These are phyloP conservation scores for Diplodia intermedia DNA, from an alignment of 2,329 filamentous ascomycete species.

Conservation along the genomic window DNA sequence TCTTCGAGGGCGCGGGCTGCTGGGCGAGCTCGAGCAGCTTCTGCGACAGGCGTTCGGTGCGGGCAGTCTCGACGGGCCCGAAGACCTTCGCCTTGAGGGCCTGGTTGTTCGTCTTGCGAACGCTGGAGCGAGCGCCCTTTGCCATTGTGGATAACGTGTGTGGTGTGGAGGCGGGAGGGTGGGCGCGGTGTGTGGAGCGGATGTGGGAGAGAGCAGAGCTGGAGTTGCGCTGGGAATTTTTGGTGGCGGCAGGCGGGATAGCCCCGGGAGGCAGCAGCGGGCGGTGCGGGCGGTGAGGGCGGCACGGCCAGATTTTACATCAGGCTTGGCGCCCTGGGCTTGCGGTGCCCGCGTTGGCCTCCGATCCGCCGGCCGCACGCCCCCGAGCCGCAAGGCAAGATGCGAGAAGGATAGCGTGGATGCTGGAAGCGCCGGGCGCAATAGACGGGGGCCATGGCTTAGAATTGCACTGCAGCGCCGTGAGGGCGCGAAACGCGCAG, in stretches of 20 bases:
- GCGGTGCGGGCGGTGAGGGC: constrained; percentile 24
- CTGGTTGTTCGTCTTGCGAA: constrained; percentile 81
- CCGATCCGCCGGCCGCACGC: constrained; percentile 15
- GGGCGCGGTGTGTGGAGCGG: constrained; percentile 27
- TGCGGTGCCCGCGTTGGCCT: constrained; percentile 14
- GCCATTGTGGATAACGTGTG: constrained; percentile 69
- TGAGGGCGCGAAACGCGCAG: background rate
- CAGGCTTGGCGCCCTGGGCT: constrained; percentile 20
- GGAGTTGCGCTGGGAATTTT: constrained; percentile 13
- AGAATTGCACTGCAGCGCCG: background rate
- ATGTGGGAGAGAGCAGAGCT: constrained; percentile 28
- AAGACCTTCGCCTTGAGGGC: constrained; percentile 83
- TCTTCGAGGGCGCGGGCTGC: constrained; percentile 69
- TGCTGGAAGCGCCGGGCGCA: background rate
- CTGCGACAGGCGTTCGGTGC: constrained; percentile 81
- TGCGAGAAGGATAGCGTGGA: background rate
- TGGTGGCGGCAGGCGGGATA: constrained; percentile 20
- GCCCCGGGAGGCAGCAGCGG: background rate
- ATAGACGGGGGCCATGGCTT: background rate
- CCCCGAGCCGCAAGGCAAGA: background rate
- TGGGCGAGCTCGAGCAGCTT: constrained; percentile 83
- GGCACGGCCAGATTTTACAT: constrained; percentile 28
- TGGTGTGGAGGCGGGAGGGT: background rate
- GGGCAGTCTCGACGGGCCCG: constrained; percentile 78
- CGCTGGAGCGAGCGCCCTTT: constrained; percentile 81